phyloP scores from a whole-genome alignment of 2,329 filamentous ascomycete species.

The Colletotrichum sp. region DNA sequence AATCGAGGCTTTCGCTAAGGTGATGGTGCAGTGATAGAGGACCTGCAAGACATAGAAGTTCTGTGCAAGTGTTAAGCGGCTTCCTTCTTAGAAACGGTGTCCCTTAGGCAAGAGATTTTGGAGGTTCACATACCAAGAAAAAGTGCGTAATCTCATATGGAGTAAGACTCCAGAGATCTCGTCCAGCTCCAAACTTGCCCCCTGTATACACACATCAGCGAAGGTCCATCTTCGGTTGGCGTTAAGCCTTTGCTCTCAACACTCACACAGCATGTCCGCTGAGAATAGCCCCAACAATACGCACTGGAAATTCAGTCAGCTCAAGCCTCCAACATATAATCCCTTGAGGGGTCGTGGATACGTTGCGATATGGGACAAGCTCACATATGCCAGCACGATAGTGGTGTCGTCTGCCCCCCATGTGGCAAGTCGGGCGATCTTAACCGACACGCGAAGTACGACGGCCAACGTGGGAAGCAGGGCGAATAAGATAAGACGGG shows the following conservation, averaged over 20 bases:
- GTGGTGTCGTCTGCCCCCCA: not conserved
- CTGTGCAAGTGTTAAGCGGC: not conserved
- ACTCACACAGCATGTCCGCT: not conserved
- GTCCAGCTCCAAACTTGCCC: not conserved
- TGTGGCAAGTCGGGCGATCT: not conserved
- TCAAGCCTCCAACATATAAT: accelerated
- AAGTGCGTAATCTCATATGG: not conserved
- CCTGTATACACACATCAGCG: accelerated
- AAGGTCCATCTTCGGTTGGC: accelerated
- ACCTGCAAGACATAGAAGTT: not conserved
- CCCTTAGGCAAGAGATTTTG: not conserved
- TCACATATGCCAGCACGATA: not conserved
- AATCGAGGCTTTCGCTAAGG: conserved; percentile 40
- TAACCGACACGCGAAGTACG: not conserved
- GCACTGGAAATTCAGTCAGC: not conserved
- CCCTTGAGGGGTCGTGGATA: accelerated
- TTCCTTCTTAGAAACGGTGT: too few species aligned
- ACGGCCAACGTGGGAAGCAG: not conserved
- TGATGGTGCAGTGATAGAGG: conserved; percentile 30
- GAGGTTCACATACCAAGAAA: not conserved
- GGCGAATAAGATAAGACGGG: not conserved
- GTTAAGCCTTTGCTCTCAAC: accelerated
- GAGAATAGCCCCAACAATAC: accelerated
- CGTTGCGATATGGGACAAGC: too few species aligned
- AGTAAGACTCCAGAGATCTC: not conserved